Conservation (phyloP, 768 basidiomycete genomes). For the Boletales sp. region DNA sequence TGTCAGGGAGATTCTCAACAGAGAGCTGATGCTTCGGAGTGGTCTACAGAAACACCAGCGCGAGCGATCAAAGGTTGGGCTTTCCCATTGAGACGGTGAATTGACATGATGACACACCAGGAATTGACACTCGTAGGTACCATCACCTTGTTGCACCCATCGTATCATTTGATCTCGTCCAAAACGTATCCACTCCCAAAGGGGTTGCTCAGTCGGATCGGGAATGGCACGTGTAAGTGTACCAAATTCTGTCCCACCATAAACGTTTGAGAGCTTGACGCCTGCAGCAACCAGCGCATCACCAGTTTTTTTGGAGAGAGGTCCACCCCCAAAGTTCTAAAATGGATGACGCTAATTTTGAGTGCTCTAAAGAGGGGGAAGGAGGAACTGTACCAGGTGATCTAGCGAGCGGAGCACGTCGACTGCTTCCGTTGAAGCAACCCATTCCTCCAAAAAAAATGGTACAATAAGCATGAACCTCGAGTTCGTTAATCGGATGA, state of each 20-base stretch:
- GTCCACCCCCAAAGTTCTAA: conserved; percentile 32
- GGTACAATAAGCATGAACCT: conserved; percentile 17
- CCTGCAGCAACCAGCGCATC: conserved; percentile 32
- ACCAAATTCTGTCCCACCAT: conserved; percentile 40
- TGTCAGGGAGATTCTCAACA: conserved; percentile 35
- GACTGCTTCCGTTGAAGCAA: conserved; percentile 13
- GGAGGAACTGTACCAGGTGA: conserved; percentile 16
- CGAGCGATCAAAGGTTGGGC: background rate
- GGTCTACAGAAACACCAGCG: conserved; percentile 16
- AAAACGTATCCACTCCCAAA: conserved; percentile 34
- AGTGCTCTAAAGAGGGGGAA: background rate
- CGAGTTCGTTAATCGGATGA: conserved; percentile 9
- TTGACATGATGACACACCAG: conserved; percentile 24
- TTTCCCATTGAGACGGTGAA: background rate
- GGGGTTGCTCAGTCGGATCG: conserved; percentile 20
- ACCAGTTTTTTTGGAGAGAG: conserved; percentile 35
- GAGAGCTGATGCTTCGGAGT: conserved; percentile 24
- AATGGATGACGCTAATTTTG: background rate
- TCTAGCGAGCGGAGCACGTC: conserved; percentile 13
- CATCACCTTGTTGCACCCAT: conserved; percentile 36
- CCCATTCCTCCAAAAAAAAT: conserved; percentile 24
- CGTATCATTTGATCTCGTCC: conserved; percentile 21
- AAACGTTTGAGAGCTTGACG: conserved; percentile 29
- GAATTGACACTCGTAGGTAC: conserved; percentile 36
- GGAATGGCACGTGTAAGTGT: conserved; percentile 11